A percentile compares a stretch with the other conserved stretches of the same genome.
Conservation (phyloP, 495 filamentous ascomycete genomes). For the Podospora conica region DNA sequence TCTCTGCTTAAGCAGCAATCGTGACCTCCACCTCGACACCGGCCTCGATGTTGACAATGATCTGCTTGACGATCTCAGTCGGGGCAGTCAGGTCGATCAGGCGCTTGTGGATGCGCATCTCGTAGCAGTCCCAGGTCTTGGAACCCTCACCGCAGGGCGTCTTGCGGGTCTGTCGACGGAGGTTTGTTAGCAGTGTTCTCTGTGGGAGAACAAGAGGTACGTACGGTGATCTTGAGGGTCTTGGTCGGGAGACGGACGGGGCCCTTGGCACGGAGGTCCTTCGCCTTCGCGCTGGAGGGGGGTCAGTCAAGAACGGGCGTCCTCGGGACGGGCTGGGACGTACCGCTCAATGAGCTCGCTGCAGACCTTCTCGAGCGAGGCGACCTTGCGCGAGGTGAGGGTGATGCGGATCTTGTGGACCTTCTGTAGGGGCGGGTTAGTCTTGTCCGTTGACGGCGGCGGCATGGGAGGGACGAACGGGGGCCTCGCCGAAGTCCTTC, state of each 20-base stretch:
- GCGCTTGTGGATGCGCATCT: constrained; percentile 99
- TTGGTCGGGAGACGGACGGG: constrained; percentile 98
- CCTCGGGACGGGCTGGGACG: too few species aligned
- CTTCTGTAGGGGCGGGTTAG: constrained; percentile 50
- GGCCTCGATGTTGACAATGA: constrained; percentile 99
- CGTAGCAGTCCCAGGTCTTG: constrained; percentile 98
- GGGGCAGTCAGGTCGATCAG: constrained; percentile 80
- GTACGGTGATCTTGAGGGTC: constrained; percentile 78
- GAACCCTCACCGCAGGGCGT: constrained; percentile 98
- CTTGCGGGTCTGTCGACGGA: constrained; percentile 38
- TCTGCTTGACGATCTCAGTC: constrained; percentile 99
- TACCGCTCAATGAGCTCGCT: constrained; percentile 89
- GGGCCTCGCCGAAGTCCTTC: constrained; percentile 71
- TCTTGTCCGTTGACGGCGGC: not conserved
- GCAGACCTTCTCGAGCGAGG: constrained; percentile 96
- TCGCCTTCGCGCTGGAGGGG: constrained; percentile 65
- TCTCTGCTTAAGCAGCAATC: constrained; percentile 76
- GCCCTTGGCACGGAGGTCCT: constrained; percentile 97
- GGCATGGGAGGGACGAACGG: constrained; percentile 23
- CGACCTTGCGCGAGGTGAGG: constrained; percentile 86
- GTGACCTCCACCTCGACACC: constrained; percentile 99
- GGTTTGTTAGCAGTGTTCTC: not conserved
- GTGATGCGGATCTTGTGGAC: constrained; percentile 99
- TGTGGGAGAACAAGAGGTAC: constrained; percentile 14
- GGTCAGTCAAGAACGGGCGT: too few species aligned